phyloP scores from a whole-genome alignment of 768 basidiomycete genomes.

The Podaxis sp. region DNA sequence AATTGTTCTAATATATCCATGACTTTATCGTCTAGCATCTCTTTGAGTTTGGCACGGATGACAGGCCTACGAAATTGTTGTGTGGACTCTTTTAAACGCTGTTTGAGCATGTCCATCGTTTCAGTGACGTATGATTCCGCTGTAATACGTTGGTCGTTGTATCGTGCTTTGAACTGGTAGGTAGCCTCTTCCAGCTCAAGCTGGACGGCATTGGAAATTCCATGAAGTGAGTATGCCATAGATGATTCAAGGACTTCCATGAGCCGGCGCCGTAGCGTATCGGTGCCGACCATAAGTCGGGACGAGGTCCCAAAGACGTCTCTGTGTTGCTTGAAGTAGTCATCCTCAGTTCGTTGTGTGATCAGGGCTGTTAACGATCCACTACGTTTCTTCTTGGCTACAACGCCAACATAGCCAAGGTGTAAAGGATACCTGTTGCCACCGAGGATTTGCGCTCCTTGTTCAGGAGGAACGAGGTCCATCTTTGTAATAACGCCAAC shows the following conservation, averaged over 20 bases:
- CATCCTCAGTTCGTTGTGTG: slow-evolving; percentile 56
- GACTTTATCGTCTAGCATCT: slow-evolving; percentile 92
- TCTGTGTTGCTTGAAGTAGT: slow-evolving; percentile 63
- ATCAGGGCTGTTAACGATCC: slow-evolving; percentile 51
- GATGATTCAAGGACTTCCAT: slow-evolving; percentile 98
- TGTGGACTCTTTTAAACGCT: slow-evolving; percentile 83
- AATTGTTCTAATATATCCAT: slow-evolving; percentile 97
- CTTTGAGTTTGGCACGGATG: slow-evolving; percentile 84
- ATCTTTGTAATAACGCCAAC: slow-evolving; percentile 99
- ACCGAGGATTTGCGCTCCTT: slow-evolving; percentile 75
- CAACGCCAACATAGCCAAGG: slow-evolving; percentile 95
- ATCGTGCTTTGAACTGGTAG: slow-evolving; percentile 99
- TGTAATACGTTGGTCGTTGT: slow-evolving; percentile 92
- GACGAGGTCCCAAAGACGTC: slow-evolving; percentile 63
- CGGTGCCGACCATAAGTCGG: slow-evolving; percentile 86
- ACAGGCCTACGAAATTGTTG: slow-evolving; percentile 85
- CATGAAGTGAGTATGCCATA: slow-evolving; percentile 94
- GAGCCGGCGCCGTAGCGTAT: slow-evolving; percentile 82
- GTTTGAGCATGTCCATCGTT: slow-evolving; percentile 91
- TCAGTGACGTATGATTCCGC: slow-evolving; percentile 98
- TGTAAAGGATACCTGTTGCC: slow-evolving; percentile 97
- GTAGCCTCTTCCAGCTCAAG: slow-evolving; percentile 95
- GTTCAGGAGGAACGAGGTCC: slow-evolving; percentile 91
- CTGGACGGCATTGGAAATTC: slow-evolving; percentile 96
- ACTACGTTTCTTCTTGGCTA: slow-evolving; percentile 70